Conservation (phyloP, 2,329 filamentous ascomycete species). For the Trichoderma aggressivum region DNA sequence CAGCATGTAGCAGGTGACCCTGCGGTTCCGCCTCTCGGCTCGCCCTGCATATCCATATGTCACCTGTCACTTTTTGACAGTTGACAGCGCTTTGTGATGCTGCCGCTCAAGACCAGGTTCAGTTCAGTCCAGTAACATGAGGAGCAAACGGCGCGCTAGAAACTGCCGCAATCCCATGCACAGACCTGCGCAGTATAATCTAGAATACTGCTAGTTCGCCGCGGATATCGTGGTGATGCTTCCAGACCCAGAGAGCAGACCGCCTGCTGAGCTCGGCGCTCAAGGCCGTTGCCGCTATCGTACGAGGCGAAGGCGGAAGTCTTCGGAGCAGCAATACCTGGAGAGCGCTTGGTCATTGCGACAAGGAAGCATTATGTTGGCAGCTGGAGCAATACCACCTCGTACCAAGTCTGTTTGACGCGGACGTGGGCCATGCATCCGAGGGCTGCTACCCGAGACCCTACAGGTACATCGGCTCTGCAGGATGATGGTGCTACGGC, state of each 20-base stretch:
- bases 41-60: not conserved
- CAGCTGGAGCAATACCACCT: not conserved
- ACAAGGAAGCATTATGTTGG: not conserved
- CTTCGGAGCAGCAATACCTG: not conserved
- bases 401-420: not conserved
- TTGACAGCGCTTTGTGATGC: not conserved
- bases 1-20: not conserved
- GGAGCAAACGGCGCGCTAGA: not conserved
- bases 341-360: not conserved
- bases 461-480: not conserved
- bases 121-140: not conserved
- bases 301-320: not conserved
- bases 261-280: not conserved
- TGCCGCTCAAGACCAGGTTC: not conserved
- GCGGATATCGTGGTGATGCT: not conserved
- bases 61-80: constrained; percentile 5
- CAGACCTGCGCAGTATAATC: not conserved
- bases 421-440: constrained; percentile 4
- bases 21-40: not conserved
- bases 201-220: not conserved
- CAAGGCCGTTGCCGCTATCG: not conserved
- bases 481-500: not conserved
- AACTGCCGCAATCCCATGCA: not conserved
- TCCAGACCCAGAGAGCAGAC: not conserved
- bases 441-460: not conserved